These are phyloP conservation scores for Colletotrichum caudatum DNA, from an alignment of 2,329 filamentous ascomycete genomes.

Conservation along the genomic window DNA sequence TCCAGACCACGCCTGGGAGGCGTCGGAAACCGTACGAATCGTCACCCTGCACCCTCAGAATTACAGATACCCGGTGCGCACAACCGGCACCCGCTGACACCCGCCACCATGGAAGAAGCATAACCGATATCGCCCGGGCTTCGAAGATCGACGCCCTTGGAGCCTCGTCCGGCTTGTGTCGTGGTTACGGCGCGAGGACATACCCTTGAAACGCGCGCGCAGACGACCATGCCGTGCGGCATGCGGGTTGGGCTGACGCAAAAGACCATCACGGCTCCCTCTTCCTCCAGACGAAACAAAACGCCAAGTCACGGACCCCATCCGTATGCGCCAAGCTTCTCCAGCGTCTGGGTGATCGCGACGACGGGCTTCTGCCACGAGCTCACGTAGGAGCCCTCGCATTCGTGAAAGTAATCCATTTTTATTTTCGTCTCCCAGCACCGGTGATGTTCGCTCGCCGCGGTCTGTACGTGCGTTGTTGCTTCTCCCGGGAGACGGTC, in stretches of 20 bases:
- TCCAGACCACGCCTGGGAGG: background rate
- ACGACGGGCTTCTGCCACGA: background rate
- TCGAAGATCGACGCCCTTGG: background rate
- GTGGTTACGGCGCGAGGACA: constrained; percentile 8
- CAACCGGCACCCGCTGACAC: background rate
- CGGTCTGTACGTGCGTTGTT: constrained; percentile 2
- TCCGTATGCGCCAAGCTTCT: constrained; percentile 10
- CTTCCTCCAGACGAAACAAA: constrained; percentile 35
- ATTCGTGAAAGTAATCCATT: background rate
- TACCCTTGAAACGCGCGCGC: constrained; percentile 38
- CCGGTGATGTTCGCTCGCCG: background rate
- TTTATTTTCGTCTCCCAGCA: constrained; percentile 11
- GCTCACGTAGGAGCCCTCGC: background rate
- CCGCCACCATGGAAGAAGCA: background rate
- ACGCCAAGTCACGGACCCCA: constrained; percentile 23
- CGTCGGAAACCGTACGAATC: constrained; percentile 15
- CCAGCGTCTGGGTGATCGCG: background rate
- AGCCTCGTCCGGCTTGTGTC: constrained; percentile 11
- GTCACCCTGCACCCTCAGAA: background rate
- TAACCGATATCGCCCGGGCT: constrained; percentile 1
- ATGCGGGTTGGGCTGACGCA: constrained; percentile 16
- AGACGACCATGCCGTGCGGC: constrained; percentile 12
- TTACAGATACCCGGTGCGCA: constrained; percentile 18
- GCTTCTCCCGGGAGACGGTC: background rate
- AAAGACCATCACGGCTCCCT: constrained; percentile 15